Evolutionary conservation across 2,329 filamentous ascomycete species (phyloP).

Genomic region (Diaporthe australafricana): DNA sequence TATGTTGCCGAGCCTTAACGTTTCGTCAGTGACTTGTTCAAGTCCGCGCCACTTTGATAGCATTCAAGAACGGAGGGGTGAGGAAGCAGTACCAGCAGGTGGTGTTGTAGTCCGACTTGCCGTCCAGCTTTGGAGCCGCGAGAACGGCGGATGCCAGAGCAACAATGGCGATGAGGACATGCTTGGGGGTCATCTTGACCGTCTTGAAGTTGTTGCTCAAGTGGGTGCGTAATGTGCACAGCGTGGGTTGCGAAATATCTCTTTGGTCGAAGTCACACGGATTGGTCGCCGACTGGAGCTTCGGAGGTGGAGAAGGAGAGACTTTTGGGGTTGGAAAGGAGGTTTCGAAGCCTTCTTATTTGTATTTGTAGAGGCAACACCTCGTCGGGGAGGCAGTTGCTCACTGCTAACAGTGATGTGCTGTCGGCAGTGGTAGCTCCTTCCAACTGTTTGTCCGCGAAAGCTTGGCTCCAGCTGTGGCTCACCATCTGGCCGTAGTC

Average conservation of each 20-base stretch:
- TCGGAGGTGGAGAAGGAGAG: background rate
- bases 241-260: background rate
- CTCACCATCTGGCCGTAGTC: too few relatives aligned
- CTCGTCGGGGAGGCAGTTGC: too few relatives aligned
- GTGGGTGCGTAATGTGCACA: background rate
- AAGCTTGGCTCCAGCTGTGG: too few relatives aligned
- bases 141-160: background rate
- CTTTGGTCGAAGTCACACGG: background rate
- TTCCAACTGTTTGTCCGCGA: too few relatives aligned
- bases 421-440: too few relatives aligned
- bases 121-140: background rate
- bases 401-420: too few relatives aligned
- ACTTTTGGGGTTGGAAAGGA: too few relatives aligned
- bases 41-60: background rate
- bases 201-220: background rate
- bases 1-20: background rate
- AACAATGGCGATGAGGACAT: background rate
- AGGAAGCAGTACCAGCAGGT: constrained; percentile 13
- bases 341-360: too few relatives aligned
- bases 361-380: too few relatives aligned
- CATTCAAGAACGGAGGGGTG: background rate
- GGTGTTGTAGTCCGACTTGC: background rate
- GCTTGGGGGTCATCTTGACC: background rate
- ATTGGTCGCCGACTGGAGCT: background rate
- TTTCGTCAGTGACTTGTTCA: background rate